Evolutionary conservation across 208 protist genomes (phyloP), one percentile per base, ranked within the genome.

Genomic region (Balamuthia mandrillaris): DNA sequence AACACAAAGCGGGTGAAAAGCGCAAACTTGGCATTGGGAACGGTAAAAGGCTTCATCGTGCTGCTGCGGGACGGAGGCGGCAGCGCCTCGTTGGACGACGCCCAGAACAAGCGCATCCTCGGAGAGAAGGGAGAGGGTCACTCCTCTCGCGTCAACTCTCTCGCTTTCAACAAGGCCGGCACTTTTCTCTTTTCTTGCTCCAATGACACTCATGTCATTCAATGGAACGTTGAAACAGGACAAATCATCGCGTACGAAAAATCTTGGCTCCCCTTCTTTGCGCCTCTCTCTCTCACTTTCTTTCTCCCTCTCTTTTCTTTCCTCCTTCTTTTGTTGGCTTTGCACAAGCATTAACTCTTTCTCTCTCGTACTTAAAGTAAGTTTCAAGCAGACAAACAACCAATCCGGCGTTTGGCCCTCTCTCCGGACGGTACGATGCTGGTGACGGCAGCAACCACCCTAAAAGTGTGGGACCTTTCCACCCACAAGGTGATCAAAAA

Each of bases 121-220:
- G 68, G 45, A 24, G 68, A 47, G 31, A 78, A 78, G 68, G n/a
- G n/a, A n/a, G 68, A 78, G 68, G 68, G 68, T n/a, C 68, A 78
- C 68, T 33, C 68, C 12, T 29, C 31, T 10, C 51, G 58, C 45
- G 44, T 78, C 18, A 78, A 78, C 68, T 21, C 31, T 21, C 68
- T 78, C 7, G 44, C 58, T 47, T 78, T 78, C 68, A 56, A 41
- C 45, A 47, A 78, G 44, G 68, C 45, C 39, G 3, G 45, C 44
- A 78, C 68, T 18, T 78, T 78, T 47, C 68, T 78, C 2, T 78
- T 58, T 47, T 78, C 68, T 33, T 78, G 68, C 68, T 78, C 68
- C 68, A 47, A 78, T 49, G 68, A 78, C 45, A 29, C 42, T 78
- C 68, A 78, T 24, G 45, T 78, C 68, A 78, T 78, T 47, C 51